Evolutionary conservation across 345 rosid species (phyloP), one percentile per base, ranked within the genome.

Genomic region (Hibiscus trionum): DNA sequence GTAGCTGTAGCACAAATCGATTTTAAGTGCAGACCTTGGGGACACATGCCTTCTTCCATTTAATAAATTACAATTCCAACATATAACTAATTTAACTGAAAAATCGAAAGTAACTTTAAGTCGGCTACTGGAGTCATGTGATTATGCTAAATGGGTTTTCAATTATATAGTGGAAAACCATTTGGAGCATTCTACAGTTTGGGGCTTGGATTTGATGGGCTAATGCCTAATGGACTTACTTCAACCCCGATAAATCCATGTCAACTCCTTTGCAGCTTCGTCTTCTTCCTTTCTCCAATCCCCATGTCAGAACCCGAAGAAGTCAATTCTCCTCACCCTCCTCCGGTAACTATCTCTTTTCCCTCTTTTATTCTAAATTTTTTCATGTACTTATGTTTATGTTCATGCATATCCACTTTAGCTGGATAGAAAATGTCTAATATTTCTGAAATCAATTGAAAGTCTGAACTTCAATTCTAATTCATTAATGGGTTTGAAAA

Each of bases 261-360:
- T 63, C 49, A 9, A 35, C 8, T 27, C 33, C 61, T 58, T 70
- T 1, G 61, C 44, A 19, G 33, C 44, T 35, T 2, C 7, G 8
- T 46, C 24, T 47, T 14, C 16, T 3, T 17, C 21, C 31, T 19
- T 12, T 37, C 52, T 11, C 65, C 65, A 24, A 56, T 11, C 60
- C 55, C 50, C 58, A 81, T 78, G 80, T 72, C 80, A 27, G 79
- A 61, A 39, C 68, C 77, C 0, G 11, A 61, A 24, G 7, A 73
- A 50, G 62, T 68, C 78, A 69, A 73, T 53, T 44, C 78, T 39
- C 69, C 73, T 1, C 68, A 24, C 17, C 66, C 80, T 16, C 75
- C 73, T 55, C 62, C 73, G 42, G 76, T 73, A 58, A 78, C 62
- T 69, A n/a, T 27, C 47, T 66, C 55, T 26, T 64, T 79, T 47